Base-by-base conservation (phyloP, 2,329 filamentous ascomycete species). In the Sphaerostilbella broomeana region DNA sequence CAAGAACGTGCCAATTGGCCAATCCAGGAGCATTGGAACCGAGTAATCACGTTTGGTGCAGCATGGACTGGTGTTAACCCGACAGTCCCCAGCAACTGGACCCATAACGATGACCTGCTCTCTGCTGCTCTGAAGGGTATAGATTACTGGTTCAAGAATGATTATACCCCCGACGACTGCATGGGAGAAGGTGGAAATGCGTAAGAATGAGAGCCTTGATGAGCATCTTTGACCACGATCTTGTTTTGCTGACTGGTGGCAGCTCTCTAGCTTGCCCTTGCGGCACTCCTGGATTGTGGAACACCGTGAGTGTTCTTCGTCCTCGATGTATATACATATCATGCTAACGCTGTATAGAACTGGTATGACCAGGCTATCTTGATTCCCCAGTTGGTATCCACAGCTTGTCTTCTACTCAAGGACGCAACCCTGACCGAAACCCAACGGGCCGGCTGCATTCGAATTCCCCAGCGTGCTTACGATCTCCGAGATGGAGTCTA, bases 1-100 rank as follows among this genome's bases (percentile, higher is more conserved):
- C 4, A 12, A 51, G 50, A 43, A 34, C 47, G 49, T 18, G 50
- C 50, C 34, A 51, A 52, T 25, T 52, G 50, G 50, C 49, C 49
- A 2, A 47, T 49, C 8, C 50, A 51, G 36, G 41, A 47, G 25
- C 50, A 52, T 32, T 50, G 49, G 49, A 50, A 52, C 33, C 41
- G 50, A 15, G 9, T 49, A 4, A 44, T 49, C 20, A 48, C 45
- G 28, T 47, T 48, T n/a, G 47, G 42, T 13, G 51, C 47, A 25
- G 52, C 47, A 11, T 56, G 46, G 51, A 49, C 38, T 15, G 53
- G 49, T 33, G 47, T 33, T 18, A 55, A 49, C 13, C 45, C 43
- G n/a, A 37, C 26, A 2, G 42, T 45, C n/a, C 30, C 44, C 3
- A 37, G 25, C 7, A 42, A 42, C 8, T 49, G 49, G 50, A 45